Percentiles rank a stretch among this genome's conserved stretches.
Evolutionary conservation across 495 filamentous ascomycete species (phyloP).

Genomic region (Xylaria grammica): DNA sequence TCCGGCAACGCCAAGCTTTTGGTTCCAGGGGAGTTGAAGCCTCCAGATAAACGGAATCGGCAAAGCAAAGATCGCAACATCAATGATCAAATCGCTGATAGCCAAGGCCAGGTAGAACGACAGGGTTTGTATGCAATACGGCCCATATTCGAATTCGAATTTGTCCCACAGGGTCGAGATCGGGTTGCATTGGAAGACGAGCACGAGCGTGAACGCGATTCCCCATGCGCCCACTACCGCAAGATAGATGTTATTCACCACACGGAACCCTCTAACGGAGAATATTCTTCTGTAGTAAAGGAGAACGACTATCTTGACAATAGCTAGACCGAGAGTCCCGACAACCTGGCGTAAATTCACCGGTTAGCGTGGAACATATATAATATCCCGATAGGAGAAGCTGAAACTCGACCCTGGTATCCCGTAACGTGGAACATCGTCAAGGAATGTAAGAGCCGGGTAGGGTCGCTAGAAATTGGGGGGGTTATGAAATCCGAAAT

Average conservation of each 20-base stretch:
- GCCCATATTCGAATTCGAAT: constrained; percentile 22
- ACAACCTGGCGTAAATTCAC: no score
- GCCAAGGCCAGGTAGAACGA: constrained; percentile 21
- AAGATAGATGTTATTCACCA: constrained; percentile 39
- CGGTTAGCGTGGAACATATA: no score
- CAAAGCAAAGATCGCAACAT: constrained; percentile 23
- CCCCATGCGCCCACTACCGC: constrained; percentile 41
- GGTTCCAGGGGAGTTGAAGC: constrained; percentile 10
- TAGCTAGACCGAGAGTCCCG: constrained; percentile 15
- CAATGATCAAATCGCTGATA: constrained; percentile 20
- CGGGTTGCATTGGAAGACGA: constrained; percentile 48
- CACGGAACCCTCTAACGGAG: constrained; percentile 38
- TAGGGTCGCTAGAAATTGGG: no score
- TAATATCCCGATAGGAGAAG: no score
- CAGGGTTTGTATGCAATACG: not conserved
- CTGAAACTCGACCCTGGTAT: no score
- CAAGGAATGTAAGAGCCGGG: no score
- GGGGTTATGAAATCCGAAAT: no score
- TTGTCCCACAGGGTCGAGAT: constrained; percentile 23
- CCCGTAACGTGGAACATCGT: no score
- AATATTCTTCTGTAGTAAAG: constrained; percentile 51
- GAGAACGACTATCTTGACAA: constrained; percentile 28
- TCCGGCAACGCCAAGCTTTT: constrained; percentile 23
- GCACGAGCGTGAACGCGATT: constrained; percentile 44
- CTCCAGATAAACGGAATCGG: constrained; percentile 22